phyloP scores from a whole-genome alignment of 805 yeast genomes.

The Kodamaea lidongshanica region DNA sequence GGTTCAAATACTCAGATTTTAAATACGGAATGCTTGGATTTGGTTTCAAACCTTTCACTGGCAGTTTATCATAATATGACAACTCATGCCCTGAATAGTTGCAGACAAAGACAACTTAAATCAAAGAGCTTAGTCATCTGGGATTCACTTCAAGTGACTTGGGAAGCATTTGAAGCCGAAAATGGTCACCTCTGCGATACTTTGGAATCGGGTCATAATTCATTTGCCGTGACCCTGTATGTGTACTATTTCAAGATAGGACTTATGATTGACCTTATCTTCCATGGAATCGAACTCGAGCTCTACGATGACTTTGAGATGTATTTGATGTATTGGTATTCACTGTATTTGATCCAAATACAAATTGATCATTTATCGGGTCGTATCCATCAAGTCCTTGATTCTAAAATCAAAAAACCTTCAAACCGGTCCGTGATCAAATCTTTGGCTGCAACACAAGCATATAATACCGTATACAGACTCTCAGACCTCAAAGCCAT shows the following conservation, averaged over 20 bases:
- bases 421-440: conserved; percentile 40
- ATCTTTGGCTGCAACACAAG: conserved; percentile 9
- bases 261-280: conserved; percentile 64
- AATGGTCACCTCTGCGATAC: conserved; percentile 23
- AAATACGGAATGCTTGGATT: conserved; percentile 11
- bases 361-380: conserved; percentile 40
- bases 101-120: conserved; percentile 72
- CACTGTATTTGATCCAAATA: conserved; percentile 40
- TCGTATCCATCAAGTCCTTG: conserved; percentile 27
- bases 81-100: conserved; percentile 49
- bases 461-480: conserved; percentile 20
- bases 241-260: conserved; percentile 59
- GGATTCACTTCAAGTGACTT: conserved; percentile 76
- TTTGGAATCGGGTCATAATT: conserved; percentile 27
- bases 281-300: conserved; percentile 72
- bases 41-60: conserved; percentile 37
- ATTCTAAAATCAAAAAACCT: conserved; percentile 37
- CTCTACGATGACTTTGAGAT: conserved; percentile 68
- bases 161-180: conserved; percentile 58
- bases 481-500: conserved; percentile 15
- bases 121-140: conserved; percentile 53
- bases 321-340: conserved; percentile 63
- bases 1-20: conserved; percentile 32
- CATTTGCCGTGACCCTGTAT: conserved; percentile 68
- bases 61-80: conserved; percentile 31